Evolutionary conservation across 2,329 filamentous ascomycete genomes (phyloP), one percentile per base, ranked within the genome.

Genomic region (Pseudopyrenochaeta lycopersici): DNA sequence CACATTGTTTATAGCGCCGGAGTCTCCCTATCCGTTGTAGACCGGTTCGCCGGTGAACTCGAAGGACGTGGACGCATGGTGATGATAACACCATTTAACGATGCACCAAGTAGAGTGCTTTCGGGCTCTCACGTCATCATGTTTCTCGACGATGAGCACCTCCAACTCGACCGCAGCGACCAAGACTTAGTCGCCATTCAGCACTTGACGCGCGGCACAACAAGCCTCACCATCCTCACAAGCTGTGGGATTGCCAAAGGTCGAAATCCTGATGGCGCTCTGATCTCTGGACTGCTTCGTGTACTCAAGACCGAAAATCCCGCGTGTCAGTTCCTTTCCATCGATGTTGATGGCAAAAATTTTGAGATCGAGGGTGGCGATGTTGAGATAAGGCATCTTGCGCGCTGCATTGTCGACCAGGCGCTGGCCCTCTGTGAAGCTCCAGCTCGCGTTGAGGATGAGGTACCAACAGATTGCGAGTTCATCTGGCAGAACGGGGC

Each of bases 401-500:
- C 49, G 15, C 50, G 56, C 18, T 50, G 30, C 41, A 33, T 63
- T 12, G 54, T 49, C 20, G 49, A 64, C 27, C 51, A 51, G 17
- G 57, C 60, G 29, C 21, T 48, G 12, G 30, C 40, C 17, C 52
- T 64, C 12, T n/a, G n/a, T n/a, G n/a, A n/a, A n/a, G 51, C 55
- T 10, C 27, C 27, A 15, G 43, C 44, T 7, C 32, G 36, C 31
- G 27, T 18, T 11, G 54, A 39, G 12, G 47, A 55, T 18, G 40
- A 23, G 12, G 48, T 36, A 15, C n/a, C n/a, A n/a, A n/a, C n/a
- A n/a, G 49, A 66, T 36, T 41, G 56, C 23, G 65, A 66, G 29
- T 58, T 56, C 38, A 35, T 46, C 12, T 62, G 56, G 62, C 58
- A 68, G 36, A 49, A 64, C 40, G 58, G 58, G 17, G 58, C 49